phyloP scores from a whole-genome alignment of 2,329 filamentous ascomycete species.

The Microdochium nivale region DNA sequence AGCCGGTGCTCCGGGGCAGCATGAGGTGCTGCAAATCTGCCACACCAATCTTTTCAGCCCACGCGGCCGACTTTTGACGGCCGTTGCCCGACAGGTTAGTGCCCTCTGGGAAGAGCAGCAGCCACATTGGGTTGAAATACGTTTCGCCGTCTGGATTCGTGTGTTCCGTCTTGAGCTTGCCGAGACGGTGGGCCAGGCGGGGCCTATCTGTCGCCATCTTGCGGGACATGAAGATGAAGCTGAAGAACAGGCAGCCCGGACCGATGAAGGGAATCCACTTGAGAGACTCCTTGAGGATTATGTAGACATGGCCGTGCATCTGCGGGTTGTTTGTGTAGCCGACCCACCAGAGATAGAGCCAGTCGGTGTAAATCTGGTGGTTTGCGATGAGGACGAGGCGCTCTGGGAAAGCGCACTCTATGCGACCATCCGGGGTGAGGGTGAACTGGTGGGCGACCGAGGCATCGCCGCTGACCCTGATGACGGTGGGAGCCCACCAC shows the following conservation, averaged over 20 bases:
- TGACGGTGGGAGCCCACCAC: constrained; percentile 77
- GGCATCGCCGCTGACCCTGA: constrained; percentile 75
- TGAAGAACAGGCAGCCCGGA: constrained; percentile 74
- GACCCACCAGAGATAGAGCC: constrained; percentile 90
- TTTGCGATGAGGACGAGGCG: constrained; percentile 79
- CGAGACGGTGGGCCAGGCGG: constrained; percentile 64
- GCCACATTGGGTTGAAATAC: constrained; percentile 76
- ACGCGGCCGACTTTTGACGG: constrained; percentile 59
- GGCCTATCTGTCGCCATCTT: constrained; percentile 77
- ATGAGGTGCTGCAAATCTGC: constrained; percentile 67
- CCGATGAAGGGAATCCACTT: constrained; percentile 75
- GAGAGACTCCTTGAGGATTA: constrained; percentile 82
- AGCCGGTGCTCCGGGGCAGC: constrained; percentile 71
- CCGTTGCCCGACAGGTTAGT: constrained; percentile 72
- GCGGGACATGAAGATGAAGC: constrained; percentile 86
- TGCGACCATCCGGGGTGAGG: constrained; percentile 59
- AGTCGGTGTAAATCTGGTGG: constrained; percentile 88
- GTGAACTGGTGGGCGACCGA: constrained; percentile 69
- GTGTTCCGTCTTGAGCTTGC: constrained; percentile 55
- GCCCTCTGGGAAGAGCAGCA: constrained; percentile 80
- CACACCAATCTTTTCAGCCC: constrained; percentile 69
- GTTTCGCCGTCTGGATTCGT: constrained; percentile 42
- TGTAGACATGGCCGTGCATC: constrained; percentile 82
- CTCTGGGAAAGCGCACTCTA: constrained; percentile 74
- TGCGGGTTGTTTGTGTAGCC: constrained; percentile 68